Evolutionary conservation across 345 rosid species (phyloP).

Genomic region (Citrus sinensis): DVS_A1.0 CM039164.1:19897501-19898000

Average conservation of each 20-base stretch:
- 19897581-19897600: slow-evolving; percentile 17
- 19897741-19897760: slow-evolving; percentile 22
- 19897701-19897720: slow-evolving; percentile 17
- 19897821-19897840: background rate
- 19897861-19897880: background rate
- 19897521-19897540: slow-evolving; percentile 22
- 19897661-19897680: slow-evolving; percentile 15
- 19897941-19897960: background rate
- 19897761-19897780: slow-evolving; percentile 25
- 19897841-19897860: background rate
- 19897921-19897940: background rate
- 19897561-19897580: slow-evolving; percentile 24
- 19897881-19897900: background rate
- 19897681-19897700: slow-evolving; percentile 16
- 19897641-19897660: slow-evolving; percentile 18
- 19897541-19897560: slow-evolving; percentile 46
- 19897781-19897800: background rate
- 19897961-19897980: background rate
- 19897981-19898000: background rate
- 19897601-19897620: slow-evolving; percentile 23
- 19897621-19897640: slow-evolving; percentile 16
- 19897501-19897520: slow-evolving; percentile 21
- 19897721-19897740: slow-evolving; percentile 23
- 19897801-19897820: background rate
- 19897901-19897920: background rate